phyloP scores from a whole-genome alignment of 2,329 filamentous ascomycete genomes.

The Aureobasidium sp. region DNA sequence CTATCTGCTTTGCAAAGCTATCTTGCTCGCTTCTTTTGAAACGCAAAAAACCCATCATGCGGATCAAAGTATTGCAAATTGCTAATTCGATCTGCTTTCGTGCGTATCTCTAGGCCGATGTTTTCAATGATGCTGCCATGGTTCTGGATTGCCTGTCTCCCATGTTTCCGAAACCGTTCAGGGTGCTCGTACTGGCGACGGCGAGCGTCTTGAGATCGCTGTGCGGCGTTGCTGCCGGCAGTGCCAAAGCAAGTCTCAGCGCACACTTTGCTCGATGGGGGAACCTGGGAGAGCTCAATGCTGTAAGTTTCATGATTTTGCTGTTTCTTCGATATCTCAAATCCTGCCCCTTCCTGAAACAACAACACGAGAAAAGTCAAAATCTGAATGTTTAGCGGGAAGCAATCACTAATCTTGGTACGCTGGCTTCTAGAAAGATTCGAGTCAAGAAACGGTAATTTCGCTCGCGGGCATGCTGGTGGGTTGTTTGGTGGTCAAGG shows the following conservation, averaged over 20 bases:
- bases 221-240: conserved; percentile 85
- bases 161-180: conserved; percentile 53
- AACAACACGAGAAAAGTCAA: background rate
- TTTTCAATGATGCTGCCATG: conserved; percentile 83
- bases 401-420: background rate
- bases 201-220: conserved; percentile 59
- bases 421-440: conserved; percentile 58
- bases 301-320: conserved; percentile 42
- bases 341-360: background rate
- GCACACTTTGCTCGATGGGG: conserved; percentile 84
- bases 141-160: conserved; percentile 80
- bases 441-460: conserved; percentile 90
- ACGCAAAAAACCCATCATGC: background rate
- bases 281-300: conserved; percentile 89
- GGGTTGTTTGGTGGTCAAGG: conserved; percentile 73
- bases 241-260: conserved; percentile 82
- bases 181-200: conserved; percentile 53
- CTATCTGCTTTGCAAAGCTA: background rate
- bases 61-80: background rate
- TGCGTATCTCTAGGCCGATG: conserved; percentile 50
- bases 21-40: too few relatives aligned
- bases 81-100: background rate
- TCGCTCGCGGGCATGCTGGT: conserved; percentile 80
- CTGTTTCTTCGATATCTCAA: background rate
- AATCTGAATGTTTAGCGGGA: too few relatives aligned